Evolutionary conservation across 352 stramenopile genomes (phyloP).

Genomic region (Phytophthora constricta): DNA sequence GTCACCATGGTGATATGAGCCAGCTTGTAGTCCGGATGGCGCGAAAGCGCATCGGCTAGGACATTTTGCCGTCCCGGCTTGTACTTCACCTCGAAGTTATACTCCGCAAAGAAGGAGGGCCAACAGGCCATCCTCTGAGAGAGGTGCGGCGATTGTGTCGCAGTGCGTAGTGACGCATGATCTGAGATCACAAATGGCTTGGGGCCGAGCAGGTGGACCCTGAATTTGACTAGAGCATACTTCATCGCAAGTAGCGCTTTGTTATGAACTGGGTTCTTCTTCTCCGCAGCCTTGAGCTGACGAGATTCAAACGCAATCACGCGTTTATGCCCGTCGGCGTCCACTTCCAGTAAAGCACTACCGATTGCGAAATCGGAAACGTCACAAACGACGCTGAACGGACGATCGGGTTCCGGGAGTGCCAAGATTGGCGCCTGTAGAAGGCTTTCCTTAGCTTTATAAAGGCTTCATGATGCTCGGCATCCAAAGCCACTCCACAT

Average conservation of each 20-base stretch:
- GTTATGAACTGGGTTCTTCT: slow-evolving; percentile 33
- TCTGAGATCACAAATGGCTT: slow-evolving; percentile 26
- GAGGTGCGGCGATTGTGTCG: slow-evolving; percentile 20
- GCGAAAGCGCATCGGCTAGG: slow-evolving; percentile 29
- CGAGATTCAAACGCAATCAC: slow-evolving; percentile 29
- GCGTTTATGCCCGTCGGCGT: slow-evolving; percentile 13
- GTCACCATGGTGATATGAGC: slow-evolving; percentile 16
- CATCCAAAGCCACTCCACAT: too few relatives aligned
- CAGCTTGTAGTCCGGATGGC: slow-evolving; percentile 20
- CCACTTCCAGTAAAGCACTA: slow-evolving; percentile 19
- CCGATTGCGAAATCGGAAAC: slow-evolving; percentile 32
- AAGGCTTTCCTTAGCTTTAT: too few relatives aligned
- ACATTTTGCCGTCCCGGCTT: slow-evolving; percentile 27
- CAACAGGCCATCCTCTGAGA: slow-evolving; percentile 33
- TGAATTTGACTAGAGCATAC: slow-evolving; percentile 39
- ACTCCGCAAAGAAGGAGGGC: slow-evolving; percentile 39
- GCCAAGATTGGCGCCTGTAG: too few relatives aligned
- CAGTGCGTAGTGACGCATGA: slow-evolving; percentile 28
- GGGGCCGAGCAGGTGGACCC: slow-evolving; percentile 30
- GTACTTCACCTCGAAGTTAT: slow-evolving; percentile 38
- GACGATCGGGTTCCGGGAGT: too few relatives aligned
- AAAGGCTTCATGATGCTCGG: too few relatives aligned
- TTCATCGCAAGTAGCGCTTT: slow-evolving; percentile 36
- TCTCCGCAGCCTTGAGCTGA: slow-evolving; percentile 22
- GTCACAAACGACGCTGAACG: too few relatives aligned